A percentile compares a stretch with the other conserved stretches of the same genome.
These are phyloP conservation scores for Canna indica DNA, from an alignment of 176 grass and related monocot species.

Conservation along the genomic window DNA sequence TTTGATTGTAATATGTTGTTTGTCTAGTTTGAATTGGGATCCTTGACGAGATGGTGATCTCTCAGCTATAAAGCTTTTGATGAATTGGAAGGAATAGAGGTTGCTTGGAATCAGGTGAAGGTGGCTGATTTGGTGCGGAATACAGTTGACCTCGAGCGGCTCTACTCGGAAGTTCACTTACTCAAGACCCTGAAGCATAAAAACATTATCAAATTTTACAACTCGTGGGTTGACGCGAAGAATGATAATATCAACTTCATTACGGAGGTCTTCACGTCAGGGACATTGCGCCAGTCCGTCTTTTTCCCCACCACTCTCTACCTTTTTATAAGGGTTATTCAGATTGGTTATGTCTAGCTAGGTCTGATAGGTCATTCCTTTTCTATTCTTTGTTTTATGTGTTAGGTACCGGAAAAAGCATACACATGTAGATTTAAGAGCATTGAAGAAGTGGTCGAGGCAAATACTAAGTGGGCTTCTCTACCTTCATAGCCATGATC, in stretches of 20 bases:
- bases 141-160: conserved; percentile 51
- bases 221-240: conserved; percentile 61
- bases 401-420: conserved; percentile 73
- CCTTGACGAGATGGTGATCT: conserved; percentile 33
- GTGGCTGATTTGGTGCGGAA: conserved; percentile 46
- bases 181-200: conserved; percentile 81
- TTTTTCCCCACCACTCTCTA: not conserved
- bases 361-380: not conserved
- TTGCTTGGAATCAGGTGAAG: conserved; percentile 80
- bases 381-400: conserved; percentile 7
- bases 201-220: conserved; percentile 78
- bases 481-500: conserved; percentile 74
- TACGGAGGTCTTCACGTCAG: conserved; percentile 75
- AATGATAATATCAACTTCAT: conserved; percentile 67
- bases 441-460: conserved; percentile 76
- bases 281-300: conserved; percentile 62
- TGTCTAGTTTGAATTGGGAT: conserved; percentile 18
- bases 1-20: not conserved
- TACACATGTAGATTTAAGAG: conserved; percentile 62
- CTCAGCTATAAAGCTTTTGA: conserved; percentile 66
- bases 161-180: conserved; percentile 62
- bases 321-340: not conserved
- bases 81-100: conserved; percentile 76
- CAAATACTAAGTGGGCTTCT: conserved; percentile 71
- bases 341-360: not conserved